Base-by-base conservation (phyloP, 768 basidiomycete species). In the Pleurotus cornucopiae region DNA sequence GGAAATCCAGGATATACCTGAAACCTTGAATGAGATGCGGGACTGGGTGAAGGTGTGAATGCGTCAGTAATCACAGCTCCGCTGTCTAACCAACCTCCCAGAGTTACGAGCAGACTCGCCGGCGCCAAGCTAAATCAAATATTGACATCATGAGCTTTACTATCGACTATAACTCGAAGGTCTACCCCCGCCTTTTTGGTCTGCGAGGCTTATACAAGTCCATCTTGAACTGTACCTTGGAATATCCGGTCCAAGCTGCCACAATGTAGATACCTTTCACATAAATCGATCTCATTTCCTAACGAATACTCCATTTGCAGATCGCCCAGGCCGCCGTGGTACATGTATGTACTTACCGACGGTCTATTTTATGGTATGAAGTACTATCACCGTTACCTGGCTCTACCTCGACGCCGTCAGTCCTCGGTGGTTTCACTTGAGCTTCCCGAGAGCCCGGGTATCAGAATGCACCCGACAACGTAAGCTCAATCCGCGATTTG, bases 1-100 rank as follows among this genome's bases (percentile, higher is more conserved):
- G 80, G 66, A 69, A 4, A 80, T 82, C 49, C 61, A 67, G 43
- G 71, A 75, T 59, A 78, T 82, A 41, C 81, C 80, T 1, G 67
- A 68, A 1, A 71, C 68, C 2, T 38, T 73, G 7, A 69, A 74
- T 14, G 74, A 63, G 2, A 60, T 81, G 54, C 59, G 58, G 11
- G 62, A 58, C 4, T 80, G 78, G 79, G 63, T 69, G 12, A 58
- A 62, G 61, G 79, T 79, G 6, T 6, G 26, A 1, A 54, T 30
- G 67, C 57, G 11, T 2, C 26, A 5, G 16, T 44, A 30, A 13
- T 16, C 13, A 9, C 18, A 49, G 9, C 48, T 49, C 13, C 23
- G 3, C 11, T 34, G 30, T 25, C 25, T 13, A 9, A 39, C 41
- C 2, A n/a, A 13, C 6, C 5, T 30, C 26, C 26, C 52, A 78